phyloP scores from a whole-genome alignment of 768 basidiomycete species.

The Termitomyces titanicus region DNA sequence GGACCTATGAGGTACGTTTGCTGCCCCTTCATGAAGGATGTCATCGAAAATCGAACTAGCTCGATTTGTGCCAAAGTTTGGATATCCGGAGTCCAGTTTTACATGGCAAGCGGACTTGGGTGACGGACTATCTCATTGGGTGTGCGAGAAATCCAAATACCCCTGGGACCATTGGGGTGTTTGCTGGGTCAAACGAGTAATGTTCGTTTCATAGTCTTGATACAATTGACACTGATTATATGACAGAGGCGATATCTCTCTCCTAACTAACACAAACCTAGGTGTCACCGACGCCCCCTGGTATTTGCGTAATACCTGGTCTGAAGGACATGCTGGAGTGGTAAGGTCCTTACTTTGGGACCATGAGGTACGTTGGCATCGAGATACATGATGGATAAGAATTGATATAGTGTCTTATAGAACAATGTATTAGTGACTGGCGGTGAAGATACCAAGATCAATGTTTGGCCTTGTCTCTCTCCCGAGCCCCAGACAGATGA shows the following conservation, averaged over 20 bases:
- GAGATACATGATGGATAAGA: background rate
- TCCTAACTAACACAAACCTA: constrained; percentile 44
- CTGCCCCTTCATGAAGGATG: background rate
- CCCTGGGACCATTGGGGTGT: constrained; percentile 44
- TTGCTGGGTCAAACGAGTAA: constrained; percentile 75
- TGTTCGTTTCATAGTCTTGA: background rate
- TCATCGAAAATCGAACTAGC: constrained; percentile 30
- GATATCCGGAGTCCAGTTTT: constrained; percentile 67
- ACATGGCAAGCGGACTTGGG: constrained; percentile 61
- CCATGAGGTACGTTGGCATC: constrained; percentile 34
- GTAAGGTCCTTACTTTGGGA: constrained; percentile 58
- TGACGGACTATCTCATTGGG: constrained; percentile 74
- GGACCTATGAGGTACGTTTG: constrained; percentile 63
- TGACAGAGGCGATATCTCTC: constrained; percentile 53
- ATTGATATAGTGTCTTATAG: constrained; percentile 19
- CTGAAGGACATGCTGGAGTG: constrained; percentile 51
- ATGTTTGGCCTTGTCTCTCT: constrained; percentile 32
- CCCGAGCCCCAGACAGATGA: constrained; percentile 5
- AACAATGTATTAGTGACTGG: constrained; percentile 41
- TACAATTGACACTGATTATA: background rate
- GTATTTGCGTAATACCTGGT: constrained; percentile 50
- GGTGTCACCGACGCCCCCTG: constrained; percentile 38
- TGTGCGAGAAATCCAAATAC: constrained; percentile 35
- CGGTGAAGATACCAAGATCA: constrained; percentile 47
- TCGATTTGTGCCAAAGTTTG: constrained; percentile 51